phyloP scores from a whole-genome alignment of 2,329 filamentous ascomycete species.

The Fusarium tupiense region DNA sequence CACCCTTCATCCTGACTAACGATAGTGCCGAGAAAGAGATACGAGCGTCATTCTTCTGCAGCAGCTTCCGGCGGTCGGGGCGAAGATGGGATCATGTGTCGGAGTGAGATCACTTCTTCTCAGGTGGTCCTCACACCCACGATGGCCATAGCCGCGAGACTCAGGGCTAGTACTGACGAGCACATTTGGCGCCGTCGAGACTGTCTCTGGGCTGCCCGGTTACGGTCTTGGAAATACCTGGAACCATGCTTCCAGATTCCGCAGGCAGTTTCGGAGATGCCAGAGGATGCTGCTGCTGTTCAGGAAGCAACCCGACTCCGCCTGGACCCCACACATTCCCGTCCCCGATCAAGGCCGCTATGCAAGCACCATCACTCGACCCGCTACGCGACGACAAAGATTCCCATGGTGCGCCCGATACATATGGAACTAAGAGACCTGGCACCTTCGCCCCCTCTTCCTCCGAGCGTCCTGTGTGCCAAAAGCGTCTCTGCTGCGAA shows the following conservation, averaged over 20 bases:
- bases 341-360: background rate
- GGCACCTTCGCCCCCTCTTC: background rate
- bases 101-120: background rate
- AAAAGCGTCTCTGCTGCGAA: background rate
- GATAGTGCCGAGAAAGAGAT: background rate
- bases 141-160: background rate
- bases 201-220: too few species aligned
- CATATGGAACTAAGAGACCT: fast-evolving
- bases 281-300: background rate
- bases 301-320: background rate
- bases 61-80: background rate
- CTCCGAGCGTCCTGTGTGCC: fast-evolving
- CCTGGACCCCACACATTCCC: background rate
- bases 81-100: fast-evolving
- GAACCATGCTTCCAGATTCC: background rate
- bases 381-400: background rate
- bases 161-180: fast-evolving
- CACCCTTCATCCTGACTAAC: conserved; percentile 6
- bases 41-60: fast-evolving
- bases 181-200: fast-evolving
- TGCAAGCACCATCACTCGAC: fast-evolving
- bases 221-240: background rate
- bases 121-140: fast-evolving
- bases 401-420: background rate
- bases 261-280: fast-evolving